phyloP scores from a whole-genome alignment of 176 grass and related monocot species.

The Cocos nucifera region DNA sequence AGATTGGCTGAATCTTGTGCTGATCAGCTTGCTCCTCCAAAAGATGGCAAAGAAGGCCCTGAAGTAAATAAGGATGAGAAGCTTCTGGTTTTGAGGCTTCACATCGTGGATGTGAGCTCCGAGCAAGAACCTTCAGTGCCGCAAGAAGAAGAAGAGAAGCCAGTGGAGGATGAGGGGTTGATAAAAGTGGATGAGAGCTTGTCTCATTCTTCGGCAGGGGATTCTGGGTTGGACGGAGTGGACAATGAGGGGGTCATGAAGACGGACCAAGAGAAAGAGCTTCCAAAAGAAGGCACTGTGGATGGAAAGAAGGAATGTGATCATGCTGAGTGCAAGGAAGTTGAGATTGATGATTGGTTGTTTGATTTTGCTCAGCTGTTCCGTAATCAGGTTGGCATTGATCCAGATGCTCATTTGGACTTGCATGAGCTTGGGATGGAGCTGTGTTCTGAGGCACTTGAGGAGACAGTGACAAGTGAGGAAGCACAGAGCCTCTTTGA shows the following conservation, averaged over 20 bases:
- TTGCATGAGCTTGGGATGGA: constrained; percentile 98
- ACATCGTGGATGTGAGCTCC: constrained; percentile 75
- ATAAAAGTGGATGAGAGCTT: constrained; percentile 34
- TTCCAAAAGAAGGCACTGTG: not conserved
- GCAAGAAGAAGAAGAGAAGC: constrained; percentile 24
- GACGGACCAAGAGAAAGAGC: constrained; percentile 20
- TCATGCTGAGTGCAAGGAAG: constrained; percentile 95
- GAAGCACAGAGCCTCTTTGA: constrained; percentile 79
- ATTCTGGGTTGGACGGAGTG: constrained; percentile 4
- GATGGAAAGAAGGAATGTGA: constrained; percentile 52
- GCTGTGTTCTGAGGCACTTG: constrained; percentile 81
- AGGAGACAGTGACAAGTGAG: constrained; percentile 74
- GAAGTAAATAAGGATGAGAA: constrained; percentile 30
- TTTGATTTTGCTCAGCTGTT: constrained; percentile 92
- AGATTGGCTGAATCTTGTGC: constrained; percentile 60
- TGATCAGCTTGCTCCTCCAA: constrained; percentile 12
- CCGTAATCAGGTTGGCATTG: constrained; percentile 91
- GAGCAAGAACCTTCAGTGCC: constrained; percentile 61
- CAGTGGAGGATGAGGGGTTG: constrained; percentile 45
- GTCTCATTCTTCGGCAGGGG: constrained; percentile 18
- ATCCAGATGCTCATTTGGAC: constrained; percentile 87
- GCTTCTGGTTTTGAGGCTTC: constrained; percentile 49
- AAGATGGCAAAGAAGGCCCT: constrained; percentile 17
- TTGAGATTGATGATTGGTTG: constrained; percentile 93
- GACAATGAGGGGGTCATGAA: constrained; percentile 23